Conservation (phyloP, 164 flowering plant species). For the Chimonanthus salicifolius region DNA sequence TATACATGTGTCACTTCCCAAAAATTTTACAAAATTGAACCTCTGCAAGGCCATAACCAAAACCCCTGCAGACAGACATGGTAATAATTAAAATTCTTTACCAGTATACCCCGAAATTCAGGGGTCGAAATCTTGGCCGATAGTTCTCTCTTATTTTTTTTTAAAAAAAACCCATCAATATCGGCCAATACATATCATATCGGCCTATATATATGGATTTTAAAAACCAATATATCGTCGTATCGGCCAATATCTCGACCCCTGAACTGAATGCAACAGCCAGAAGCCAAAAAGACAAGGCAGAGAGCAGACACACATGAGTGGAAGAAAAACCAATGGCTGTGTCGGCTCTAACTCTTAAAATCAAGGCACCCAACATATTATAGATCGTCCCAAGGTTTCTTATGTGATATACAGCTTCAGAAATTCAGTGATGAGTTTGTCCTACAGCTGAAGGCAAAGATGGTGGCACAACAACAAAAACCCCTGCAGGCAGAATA, state of each 20-base stretch:
- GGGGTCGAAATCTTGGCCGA: too few species aligned
- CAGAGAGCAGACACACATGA: not conserved
- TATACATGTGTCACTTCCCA: not conserved
- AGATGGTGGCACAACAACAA: not conserved
- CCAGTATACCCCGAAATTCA: not conserved
- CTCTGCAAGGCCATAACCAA: constrained; percentile 1
- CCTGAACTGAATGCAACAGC: not conserved
- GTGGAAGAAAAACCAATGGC: not conserved
- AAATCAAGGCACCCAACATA: not conserved
- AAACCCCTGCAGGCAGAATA: not conserved
- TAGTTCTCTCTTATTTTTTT: too few species aligned
- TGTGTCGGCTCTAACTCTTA: not conserved
- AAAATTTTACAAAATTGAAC: not conserved
- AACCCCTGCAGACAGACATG: constrained; percentile 1
- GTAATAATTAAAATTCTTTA: not conserved
- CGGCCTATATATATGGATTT: too few species aligned
- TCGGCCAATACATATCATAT: too few species aligned
- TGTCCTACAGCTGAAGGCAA: too few species aligned
- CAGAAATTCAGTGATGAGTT: not conserved
- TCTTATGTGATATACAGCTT: not conserved
- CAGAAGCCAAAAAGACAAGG: not conserved
- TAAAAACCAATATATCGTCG: too few species aligned
- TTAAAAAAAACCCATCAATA: too few species aligned
- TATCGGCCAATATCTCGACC: too few species aligned
- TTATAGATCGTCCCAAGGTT: not conserved